Evolutionary conservation across 306 rosid genomes (phyloP).

Genomic region (barrel medic (Medicago truncatula)): MtrunA17r5.0-ANR NC_053044.1:49554001-49554500

Average conservation of each 20-base stretch:
- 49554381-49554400: conserved; percentile 63
- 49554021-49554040: conserved; percentile 40
- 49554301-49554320: conserved; percentile 95
- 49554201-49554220: conserved; percentile 43
- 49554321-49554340: conserved; percentile 91
- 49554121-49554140: conserved; percentile 47
- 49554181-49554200: conserved; percentile 53
- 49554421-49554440: conserved; percentile 68
- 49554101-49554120: conserved; percentile 51
- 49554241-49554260: conserved; percentile 54
- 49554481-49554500: conserved; percentile 40
- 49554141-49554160: conserved; percentile 46
- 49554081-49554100: conserved; percentile 55
- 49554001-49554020: conserved; percentile 52
- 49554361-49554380: conserved; percentile 52
- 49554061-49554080: conserved; percentile 52
- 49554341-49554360: conserved; percentile 68
- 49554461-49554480: conserved; percentile 51
- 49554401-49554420: conserved; percentile 59
- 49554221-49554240: conserved; percentile 66
- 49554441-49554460: conserved; percentile 56
- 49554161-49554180: conserved; percentile 39
- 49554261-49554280: conserved; percentile 52
- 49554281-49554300: conserved; percentile 91
- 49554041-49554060: conserved; percentile 52